Evolutionary conservation across 1,284 basidiomycete genomes (phyloP), one percentile per base, ranked within the genome.

Genomic region (Athelia psychrophila): DNA sequence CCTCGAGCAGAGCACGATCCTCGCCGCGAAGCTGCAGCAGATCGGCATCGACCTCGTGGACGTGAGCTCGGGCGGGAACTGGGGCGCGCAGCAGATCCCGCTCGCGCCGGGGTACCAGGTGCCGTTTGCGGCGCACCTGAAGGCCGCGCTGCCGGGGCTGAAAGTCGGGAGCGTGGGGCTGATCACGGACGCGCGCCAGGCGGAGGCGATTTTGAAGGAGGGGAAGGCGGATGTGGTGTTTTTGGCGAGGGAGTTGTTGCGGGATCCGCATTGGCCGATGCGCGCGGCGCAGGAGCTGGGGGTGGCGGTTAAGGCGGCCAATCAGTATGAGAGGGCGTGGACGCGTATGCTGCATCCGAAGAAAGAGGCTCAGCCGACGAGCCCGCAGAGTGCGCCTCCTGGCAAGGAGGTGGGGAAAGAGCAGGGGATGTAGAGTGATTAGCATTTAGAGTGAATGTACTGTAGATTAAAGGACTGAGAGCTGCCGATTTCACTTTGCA

Each of bases 41-140:
- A 58, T 83, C 10, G 87, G 86, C 8, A 75, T 91, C 13, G 90
- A 92, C 63, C 71, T 93, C 25, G 66, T 93, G 49, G 88, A 93
- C 67, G 77, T 78, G 50, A 86, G 81, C 52, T 77, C 78, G 1
- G 88, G 86, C 18, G 89, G 90, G 1, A 86, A 87, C 63, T 88
- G 81, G 72, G 64, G 59, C 3, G 63, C 77, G 53, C 86, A 88
- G 64, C 73, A 80, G 58, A 86, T 91, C 56, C 56, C 74, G 0
- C 53, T 83, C 46, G 72, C 64, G 3, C 86, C 83, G 12, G 84
- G 81, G 2, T 91, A 89, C 65, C 88, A 86, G 73, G 27, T 30
- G 27, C 84, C 79, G 2, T 88, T 90, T 60, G 83, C 90, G 0
- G 82, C 80, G 57, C 78, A 76, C 33, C 65, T 93, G 60, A 91